phyloP scores from a whole-genome alignment of 352 stramenopile species.

The Salisapilia sapeloensis region DNA sequence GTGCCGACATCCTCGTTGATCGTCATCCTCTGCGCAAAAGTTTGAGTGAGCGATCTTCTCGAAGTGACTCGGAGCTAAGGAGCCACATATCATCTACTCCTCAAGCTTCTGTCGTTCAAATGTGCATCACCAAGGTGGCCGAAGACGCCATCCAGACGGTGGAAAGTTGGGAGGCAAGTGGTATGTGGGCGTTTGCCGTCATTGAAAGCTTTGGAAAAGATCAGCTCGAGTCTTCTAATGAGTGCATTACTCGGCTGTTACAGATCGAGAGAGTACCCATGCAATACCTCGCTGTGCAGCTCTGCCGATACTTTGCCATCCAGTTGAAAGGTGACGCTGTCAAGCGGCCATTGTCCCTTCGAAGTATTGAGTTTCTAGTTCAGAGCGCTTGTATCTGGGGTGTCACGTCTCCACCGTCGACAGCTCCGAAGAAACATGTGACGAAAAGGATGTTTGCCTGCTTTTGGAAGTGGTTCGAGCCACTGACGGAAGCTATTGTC shows the following conservation, averaged over 20 bases:
- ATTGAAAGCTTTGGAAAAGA: slow-evolving; percentile 14
- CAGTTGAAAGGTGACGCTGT: slow-evolving; percentile 48
- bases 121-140: slow-evolving; percentile 33
- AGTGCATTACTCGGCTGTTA: slow-evolving; percentile 20
- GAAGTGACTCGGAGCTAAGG: too few species aligned
- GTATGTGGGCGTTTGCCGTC: slow-evolving; percentile 52
- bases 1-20: too few species aligned
- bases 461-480: slow-evolving; percentile 65
- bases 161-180: slow-evolving; percentile 22
- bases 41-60: too few species aligned
- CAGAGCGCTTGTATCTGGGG: slow-evolving; percentile 64
- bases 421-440: slow-evolving; percentile 19
- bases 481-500: slow-evolving; percentile 43
- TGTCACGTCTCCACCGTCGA: slow-evolving; percentile 9
- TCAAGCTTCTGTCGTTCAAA: slow-evolving; percentile 8
- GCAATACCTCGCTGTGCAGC: slow-evolving; percentile 39
- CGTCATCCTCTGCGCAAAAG: too few species aligned
- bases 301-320: slow-evolving; percentile 68
- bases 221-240: slow-evolving; percentile 6
- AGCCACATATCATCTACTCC: not conserved
- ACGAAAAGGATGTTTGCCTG: slow-evolving; percentile 44
- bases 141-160: slow-evolving; percentile 23
- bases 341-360: slow-evolving; percentile 38
- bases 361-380: slow-evolving; percentile 62
- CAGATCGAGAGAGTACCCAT: slow-evolving; percentile 22